Percentiles rank a stretch among this genome's conserved stretches.
Evolutionary conservation across 495 filamentous ascomycete species (phyloP).

Genomic region (Penicillium psychrofluorescens): DNA sequence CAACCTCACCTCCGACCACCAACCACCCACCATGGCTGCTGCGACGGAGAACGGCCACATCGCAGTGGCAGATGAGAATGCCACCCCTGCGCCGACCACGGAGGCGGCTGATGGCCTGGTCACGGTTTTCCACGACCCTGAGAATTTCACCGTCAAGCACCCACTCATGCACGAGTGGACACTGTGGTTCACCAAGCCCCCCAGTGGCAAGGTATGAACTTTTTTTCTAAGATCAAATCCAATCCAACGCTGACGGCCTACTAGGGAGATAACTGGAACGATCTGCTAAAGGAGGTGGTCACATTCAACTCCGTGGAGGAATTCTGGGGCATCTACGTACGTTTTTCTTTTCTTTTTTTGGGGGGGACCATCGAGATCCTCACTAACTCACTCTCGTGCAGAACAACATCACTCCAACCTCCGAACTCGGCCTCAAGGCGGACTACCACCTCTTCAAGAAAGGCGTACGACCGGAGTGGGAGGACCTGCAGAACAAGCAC

Average conservation of each 20-base stretch:
- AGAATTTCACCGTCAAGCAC: slow-evolving; percentile 99
- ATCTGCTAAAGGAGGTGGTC: slow-evolving; percentile 95
- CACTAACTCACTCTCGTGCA: slow-evolving; percentile 25
- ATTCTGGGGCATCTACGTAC: slow-evolving; percentile 98
- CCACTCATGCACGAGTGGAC: slow-evolving; percentile 95
- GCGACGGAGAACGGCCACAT: slow-evolving; percentile 35
- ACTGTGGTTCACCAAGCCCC: slow-evolving; percentile 98
- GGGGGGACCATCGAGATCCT: not conserved
- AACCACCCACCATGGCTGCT: slow-evolving; percentile 29
- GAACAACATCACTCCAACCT: slow-evolving; percentile 98
- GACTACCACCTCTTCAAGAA: slow-evolving; percentile 99
- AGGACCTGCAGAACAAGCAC: slow-evolving; percentile 96
- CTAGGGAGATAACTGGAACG: slow-evolving; percentile 96
- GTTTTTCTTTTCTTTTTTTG: slow-evolving; percentile 29
- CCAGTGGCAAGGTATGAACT: slow-evolving; percentile 77
- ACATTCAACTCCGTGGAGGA: slow-evolving; percentile 98
- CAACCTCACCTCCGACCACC: slow-evolving; percentile 11
- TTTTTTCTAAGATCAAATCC: not conserved
- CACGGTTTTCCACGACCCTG: slow-evolving; percentile 93
- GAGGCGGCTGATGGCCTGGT: slow-evolving; percentile 36
- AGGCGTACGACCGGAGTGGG: slow-evolving; percentile 95
- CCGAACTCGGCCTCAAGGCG: slow-evolving; percentile 91
- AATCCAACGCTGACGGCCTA: slow-evolving; percentile 9
- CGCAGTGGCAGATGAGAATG: slow-evolving; percentile 36
- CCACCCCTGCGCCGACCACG: slow-evolving; percentile 23